These are phyloP conservation scores for Trapa bicornis DNA, from an alignment of 345 rosid species.

Conservation along the genomic window DNA sequence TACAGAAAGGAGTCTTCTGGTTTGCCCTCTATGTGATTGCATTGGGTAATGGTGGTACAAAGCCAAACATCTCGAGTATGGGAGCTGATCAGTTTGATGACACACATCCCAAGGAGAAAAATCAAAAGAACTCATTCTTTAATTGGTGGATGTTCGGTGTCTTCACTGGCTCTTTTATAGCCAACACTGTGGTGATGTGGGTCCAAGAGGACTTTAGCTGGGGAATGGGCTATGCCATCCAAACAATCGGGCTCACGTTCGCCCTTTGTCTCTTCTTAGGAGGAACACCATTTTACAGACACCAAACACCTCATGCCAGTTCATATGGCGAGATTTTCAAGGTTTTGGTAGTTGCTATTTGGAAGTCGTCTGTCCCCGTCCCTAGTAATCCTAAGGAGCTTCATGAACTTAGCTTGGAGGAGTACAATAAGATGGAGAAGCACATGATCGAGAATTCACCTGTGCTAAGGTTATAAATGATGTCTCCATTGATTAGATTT, in stretches of 20 bases:
- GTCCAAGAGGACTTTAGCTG: constrained; percentile 38
- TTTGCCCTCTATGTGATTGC: constrained; percentile 35
- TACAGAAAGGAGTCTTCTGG: constrained; percentile 32
- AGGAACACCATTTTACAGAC: constrained; percentile 42
- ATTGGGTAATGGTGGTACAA: constrained; percentile 45
- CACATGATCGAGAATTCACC: constrained; percentile 33
- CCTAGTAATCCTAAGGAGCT: constrained; percentile 37
- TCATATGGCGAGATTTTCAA: constrained; percentile 28
- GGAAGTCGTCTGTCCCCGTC: constrained; percentile 28
- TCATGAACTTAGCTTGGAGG: constrained; percentile 29
- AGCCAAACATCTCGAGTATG: constrained; percentile 56
- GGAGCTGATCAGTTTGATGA: constrained; percentile 68
- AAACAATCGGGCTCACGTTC: constrained; percentile 27
- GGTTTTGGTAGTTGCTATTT: constrained; percentile 39
- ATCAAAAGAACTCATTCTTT: constrained; percentile 50
- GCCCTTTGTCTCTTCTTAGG: constrained; percentile 28
- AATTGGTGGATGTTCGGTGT: constrained; percentile 67
- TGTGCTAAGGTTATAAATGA: constrained; percentile 25
- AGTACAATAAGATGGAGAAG: constrained; percentile 18
- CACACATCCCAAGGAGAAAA: constrained; percentile 40
- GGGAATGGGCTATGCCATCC: constrained; percentile 35
- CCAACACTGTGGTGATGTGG: constrained; percentile 41
- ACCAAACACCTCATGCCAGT: constrained; percentile 34
- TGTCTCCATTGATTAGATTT: no score
- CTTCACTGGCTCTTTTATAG: constrained; percentile 44